Base-by-base conservation (phyloP, 2,329 filamentous ascomycete species). In the Alternaria arborescens region DNA sequence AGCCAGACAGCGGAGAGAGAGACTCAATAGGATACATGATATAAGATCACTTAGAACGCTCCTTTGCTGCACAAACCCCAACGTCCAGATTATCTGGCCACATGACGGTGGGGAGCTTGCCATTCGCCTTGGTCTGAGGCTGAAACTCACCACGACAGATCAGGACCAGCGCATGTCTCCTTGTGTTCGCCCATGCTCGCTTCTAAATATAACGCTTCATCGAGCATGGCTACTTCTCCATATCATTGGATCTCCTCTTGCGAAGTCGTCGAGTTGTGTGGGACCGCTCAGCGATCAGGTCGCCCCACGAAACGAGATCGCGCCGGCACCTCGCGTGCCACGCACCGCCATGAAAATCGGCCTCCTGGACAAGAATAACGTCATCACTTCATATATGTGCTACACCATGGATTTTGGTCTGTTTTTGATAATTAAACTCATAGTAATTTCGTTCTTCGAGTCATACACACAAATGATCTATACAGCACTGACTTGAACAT, bases 41-140 rank as follows among this genome's bases (percentile, higher is more conserved):
- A 7, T 18, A 0, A 16, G n/a, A 6, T 1, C n/a, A 12, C 0
- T 8, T 38, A n/a, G 36, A n/a, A 3, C n/a, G 16, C 3, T 38
- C 3, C 0, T 7, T 18, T n/a, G n/a, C 38, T 40, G 38, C n/a
- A 40, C 8, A 10, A 4, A 11, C 18, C 3, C 8, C 8, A 8
- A 8, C 18, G n/a, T 11, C 10, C 18, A 20, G 38, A 40, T 11
- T n/a, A 40, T 40, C n/a, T 16, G 16, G 8, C 38, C 38, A n/a
- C 38, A 41, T 41, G 20, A 7, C 36, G n/a, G 36, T 40, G n/a
- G n/a, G n/a, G 36, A 40, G 18, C 1, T 2, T 40, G 36, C 36
- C 7, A n/a, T 8, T 10, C 36, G 4, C 36, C n/a, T 40, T 20
- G 5, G 36, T 20, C n/a, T 11, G 8, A 11, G 36, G n/a, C 20